These are phyloP conservation scores for Erodium moschatum DNA, from an alignment of 441 rosid species.

Conservation along the genomic window DNA sequence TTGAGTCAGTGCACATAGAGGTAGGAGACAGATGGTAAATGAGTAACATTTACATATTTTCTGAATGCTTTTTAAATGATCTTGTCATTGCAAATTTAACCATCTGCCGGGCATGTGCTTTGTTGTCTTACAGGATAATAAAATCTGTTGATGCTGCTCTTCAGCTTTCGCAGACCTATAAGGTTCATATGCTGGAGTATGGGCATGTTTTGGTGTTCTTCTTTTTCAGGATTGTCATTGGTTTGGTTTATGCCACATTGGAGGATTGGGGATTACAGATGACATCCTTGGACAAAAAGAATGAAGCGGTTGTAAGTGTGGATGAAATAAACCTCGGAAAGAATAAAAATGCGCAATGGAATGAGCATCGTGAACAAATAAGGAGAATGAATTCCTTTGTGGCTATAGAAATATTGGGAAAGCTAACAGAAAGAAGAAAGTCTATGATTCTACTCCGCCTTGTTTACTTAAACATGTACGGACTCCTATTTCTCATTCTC, in stretches of 20 bases:
- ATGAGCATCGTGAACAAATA: conserved; percentile 32
- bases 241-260: conserved; percentile 38
- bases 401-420: conserved; percentile 42
- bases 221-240: conserved; percentile 35
- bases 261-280: conserved; percentile 41
- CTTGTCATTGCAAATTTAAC: not conserved
- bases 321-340: conserved; percentile 33
- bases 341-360: conserved; percentile 18
- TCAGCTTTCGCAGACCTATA: conserved; percentile 37
- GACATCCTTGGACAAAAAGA: conserved; percentile 19
- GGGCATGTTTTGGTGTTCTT: conserved; percentile 45
- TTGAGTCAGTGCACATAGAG: not conserved
- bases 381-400: conserved; percentile 33
- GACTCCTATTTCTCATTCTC: conserved; percentile 13
- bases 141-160: conserved; percentile 41
- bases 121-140: conserved; percentile 40
- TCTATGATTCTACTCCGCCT: conserved; percentile 42
- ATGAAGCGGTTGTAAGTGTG: conserved; percentile 24
- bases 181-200: conserved; percentile 29
- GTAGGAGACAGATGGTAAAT: not conserved
- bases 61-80: too few species aligned
- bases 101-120: not conserved
- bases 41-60: not conserved
- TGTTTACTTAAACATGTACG: conserved; percentile 50
- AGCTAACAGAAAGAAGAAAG: conserved; percentile 40